phyloP scores from a whole-genome alignment of 768 basidiomycete species.

The Thelephora aurantiotincta region DNA sequence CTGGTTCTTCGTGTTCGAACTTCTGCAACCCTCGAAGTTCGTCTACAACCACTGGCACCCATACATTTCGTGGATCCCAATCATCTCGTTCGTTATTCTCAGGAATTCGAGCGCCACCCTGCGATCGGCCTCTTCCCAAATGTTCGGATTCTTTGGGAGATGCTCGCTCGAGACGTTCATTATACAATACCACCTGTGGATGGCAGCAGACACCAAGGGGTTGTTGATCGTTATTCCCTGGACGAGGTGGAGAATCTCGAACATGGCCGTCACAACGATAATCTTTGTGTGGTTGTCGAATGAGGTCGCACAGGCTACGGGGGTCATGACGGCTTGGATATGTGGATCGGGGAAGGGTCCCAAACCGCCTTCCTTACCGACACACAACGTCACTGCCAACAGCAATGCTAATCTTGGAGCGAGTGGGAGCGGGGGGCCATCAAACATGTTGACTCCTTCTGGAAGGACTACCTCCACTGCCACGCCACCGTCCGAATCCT shows the following conservation, averaged over 20 bases:
- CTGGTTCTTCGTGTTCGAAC: slow-evolving; percentile 80
- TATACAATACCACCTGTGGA: slow-evolving; percentile 80
- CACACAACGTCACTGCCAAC: slow-evolving; percentile 2
- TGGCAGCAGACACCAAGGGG: slow-evolving; percentile 74
- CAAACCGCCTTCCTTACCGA: slow-evolving; percentile 12
- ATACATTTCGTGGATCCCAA: slow-evolving; percentile 69
- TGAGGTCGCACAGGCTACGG: slow-evolving; percentile 62
- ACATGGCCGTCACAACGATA: slow-evolving; percentile 60
- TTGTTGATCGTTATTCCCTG: slow-evolving; percentile 71
- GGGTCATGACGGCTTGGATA: slow-evolving; percentile 48
- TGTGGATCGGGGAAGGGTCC: slow-evolving; percentile 24
- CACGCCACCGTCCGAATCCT: slow-evolving; percentile 7
- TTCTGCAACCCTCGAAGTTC: slow-evolving; percentile 65
- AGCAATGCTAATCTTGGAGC: not conserved
- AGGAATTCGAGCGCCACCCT: slow-evolving; percentile 62
- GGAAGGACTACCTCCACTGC: not conserved
- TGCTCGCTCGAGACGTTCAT: slow-evolving; percentile 90
- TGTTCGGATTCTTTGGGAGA: slow-evolving; percentile 72
- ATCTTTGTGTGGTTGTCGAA: slow-evolving; percentile 76
- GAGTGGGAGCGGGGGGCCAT: not conserved
- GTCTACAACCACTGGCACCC: slow-evolving; percentile 80
- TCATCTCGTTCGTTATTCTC: slow-evolving; percentile 59
- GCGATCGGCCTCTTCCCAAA: slow-evolving; percentile 50
- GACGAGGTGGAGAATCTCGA: slow-evolving; percentile 56
- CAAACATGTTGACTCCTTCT: not conserved